phyloP scores from a whole-genome alignment of 495 filamentous ascomycete genomes.

The Rostrohypoxylon terebratum region DNA sequence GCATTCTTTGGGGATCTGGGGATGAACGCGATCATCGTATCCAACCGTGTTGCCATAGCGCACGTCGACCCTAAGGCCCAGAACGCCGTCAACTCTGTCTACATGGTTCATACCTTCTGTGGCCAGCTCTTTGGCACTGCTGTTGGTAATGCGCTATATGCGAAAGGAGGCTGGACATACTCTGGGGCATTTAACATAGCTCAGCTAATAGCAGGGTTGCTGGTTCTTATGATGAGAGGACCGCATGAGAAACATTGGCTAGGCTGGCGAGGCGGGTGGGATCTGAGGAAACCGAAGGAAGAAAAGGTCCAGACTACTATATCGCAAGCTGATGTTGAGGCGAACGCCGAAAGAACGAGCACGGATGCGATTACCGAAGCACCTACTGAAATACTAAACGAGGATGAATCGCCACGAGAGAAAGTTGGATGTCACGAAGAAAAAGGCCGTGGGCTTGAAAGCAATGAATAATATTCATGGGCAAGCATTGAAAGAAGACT shows the following conservation, averaged over 20 bases:
- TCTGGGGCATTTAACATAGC: constrained; percentile 71
- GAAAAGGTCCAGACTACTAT: constrained; percentile 32
- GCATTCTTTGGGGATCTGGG: constrained; percentile 76
- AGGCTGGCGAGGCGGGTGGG: constrained; percentile 74
- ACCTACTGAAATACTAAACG: constrained; percentile 18
- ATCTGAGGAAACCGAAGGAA: constrained; percentile 41
- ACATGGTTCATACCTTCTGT: constrained; percentile 76
- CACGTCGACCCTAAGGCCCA: constrained; percentile 72
- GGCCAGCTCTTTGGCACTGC: constrained; percentile 79
- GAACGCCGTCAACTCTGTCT: constrained; percentile 78
- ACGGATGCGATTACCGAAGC: constrained; percentile 15
- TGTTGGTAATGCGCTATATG: constrained; percentile 75
- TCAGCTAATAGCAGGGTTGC: constrained; percentile 66
- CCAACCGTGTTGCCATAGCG: constrained; percentile 76
- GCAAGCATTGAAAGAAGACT: no score
- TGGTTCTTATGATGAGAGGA: constrained; percentile 63
- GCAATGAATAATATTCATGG: not conserved
- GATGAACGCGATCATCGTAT: constrained; percentile 73
- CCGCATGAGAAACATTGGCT: constrained; percentile 74
- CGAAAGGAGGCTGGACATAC: constrained; percentile 71
- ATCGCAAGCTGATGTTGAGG: constrained; percentile 20
- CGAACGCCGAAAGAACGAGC: constrained; percentile 5
- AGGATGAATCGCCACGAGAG: constrained; percentile 22
- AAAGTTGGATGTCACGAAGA: not conserved
- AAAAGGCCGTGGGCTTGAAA: not conserved